These are phyloP conservation scores for Cryptosporidium ryanae DNA, from an alignment of 169 alveolate genomes.

Conservation along the genomic window DNA sequence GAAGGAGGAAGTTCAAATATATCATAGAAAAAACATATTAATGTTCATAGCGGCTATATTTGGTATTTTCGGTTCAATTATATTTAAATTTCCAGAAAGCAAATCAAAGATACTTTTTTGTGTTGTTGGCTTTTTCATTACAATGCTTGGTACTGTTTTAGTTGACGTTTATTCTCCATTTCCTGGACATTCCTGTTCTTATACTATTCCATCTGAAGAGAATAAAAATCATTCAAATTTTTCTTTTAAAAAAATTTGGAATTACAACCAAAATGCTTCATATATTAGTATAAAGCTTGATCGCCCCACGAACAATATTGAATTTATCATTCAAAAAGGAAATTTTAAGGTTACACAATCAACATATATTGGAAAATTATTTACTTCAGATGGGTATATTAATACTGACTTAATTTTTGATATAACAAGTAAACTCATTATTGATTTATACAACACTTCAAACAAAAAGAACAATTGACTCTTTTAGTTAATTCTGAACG, in stretches of 20 bases:
- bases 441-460: slow-evolving; percentile 15
- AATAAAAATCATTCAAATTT: slow-evolving; percentile 1
- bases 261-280: slow-evolving; percentile 40
- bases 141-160: slow-evolving; percentile 25
- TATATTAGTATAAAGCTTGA: slow-evolving; percentile 36
- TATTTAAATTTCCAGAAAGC: slow-evolving; percentile 40
- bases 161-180: slow-evolving; percentile 41
- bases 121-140: slow-evolving; percentile 46
- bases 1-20: slow-evolving; percentile 52
- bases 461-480: slow-evolving; percentile 19
- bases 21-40: slow-evolving; percentile 43
- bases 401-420: slow-evolving; percentile 44
- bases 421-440: slow-evolving; percentile 10
- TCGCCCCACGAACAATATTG: slow-evolving; percentile 21
- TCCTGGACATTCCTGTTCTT: slow-evolving; percentile 34
- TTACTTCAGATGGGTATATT: slow-evolving; percentile 46
- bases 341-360: background rate
- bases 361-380: slow-evolving; percentile 35
- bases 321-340: slow-evolving; percentile 8
- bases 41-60: slow-evolving; percentile 58
- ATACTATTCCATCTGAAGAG: background rate
- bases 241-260: slow-evolving; percentile 26
- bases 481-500: background rate
- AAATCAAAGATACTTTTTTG: slow-evolving; percentile 27
- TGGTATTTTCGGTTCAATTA: slow-evolving; percentile 43